These are phyloP conservation scores for Amanita rubescens DNA, from an alignment of 768 basidiomycete species.

Conservation along the genomic window DNA sequence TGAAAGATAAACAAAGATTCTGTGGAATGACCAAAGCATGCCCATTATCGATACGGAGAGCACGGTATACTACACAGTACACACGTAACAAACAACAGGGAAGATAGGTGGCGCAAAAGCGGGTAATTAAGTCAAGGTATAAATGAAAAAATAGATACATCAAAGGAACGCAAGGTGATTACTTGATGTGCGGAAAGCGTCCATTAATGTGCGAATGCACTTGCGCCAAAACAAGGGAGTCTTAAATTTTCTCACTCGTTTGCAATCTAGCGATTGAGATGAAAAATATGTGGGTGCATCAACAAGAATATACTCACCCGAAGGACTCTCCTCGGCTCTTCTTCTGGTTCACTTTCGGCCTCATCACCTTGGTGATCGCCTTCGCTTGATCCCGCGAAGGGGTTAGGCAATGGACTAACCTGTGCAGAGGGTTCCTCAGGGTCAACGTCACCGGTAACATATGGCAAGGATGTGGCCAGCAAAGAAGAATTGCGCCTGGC, in stretches of 20 bases:
- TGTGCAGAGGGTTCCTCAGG: neutral
- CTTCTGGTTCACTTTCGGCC: constrained; percentile 4
- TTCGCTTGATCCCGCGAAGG: constrained; percentile 4
- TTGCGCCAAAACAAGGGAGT: neutral
- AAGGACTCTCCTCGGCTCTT: constrained; percentile 4
- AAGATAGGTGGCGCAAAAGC: neutral
- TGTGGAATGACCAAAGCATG: neutral
- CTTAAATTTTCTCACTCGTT: neutral
- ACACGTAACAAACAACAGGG: neutral
- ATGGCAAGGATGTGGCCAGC: neutral
- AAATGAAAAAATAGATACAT: constrained; percentile 8
- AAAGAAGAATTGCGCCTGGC: neutral
- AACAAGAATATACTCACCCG: neutral
- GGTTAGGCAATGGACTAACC: constrained; percentile 10
- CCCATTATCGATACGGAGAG: neutral
- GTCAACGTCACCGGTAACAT: constrained; percentile 1
- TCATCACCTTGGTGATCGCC: constrained; percentile 4
- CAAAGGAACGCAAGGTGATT: neutral
- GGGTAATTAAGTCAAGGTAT: neutral
- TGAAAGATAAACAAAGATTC: too few species aligned
- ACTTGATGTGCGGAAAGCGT: neutral
- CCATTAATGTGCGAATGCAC: neutral
- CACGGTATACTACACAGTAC: neutral
- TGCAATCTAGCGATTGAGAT: neutral
- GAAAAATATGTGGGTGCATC: neutral